Evolutionary conservation across 2,329 filamentous ascomycete genomes (phyloP), one percentile per base, ranked within the genome.

Genomic region (Fonsecaea nubica): DNA sequence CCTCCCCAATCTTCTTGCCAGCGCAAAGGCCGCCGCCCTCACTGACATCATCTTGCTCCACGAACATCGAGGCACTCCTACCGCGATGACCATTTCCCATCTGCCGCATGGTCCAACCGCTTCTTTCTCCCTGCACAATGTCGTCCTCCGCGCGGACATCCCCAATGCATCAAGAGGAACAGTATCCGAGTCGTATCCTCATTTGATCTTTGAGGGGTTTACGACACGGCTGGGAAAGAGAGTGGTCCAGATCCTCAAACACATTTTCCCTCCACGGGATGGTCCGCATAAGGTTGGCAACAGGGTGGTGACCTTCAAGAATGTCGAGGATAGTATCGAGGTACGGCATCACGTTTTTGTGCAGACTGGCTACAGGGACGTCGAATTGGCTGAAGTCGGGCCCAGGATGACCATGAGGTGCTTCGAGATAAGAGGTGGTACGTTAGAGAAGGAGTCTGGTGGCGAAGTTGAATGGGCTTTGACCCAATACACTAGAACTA

Each of bases 381-480:
- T 98, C 2, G 93, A 96, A 78, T 80, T 97, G 73, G 90, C 91
- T 13, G 93, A 97, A 77, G 92, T 96, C 58, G 93, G 94, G 0
- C 95, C 95, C 1, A 86, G 95, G 64, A 97, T 98, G 92, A 97
- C 93, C n/a, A 95, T 98, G 92, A 86, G 92, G 72, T 83, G 93
- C 61, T 99, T 98, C 76, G 92, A 98, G 81, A 97, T 99, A 68
- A 86, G 93, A 55, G 90, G 90, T 61, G 94, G 95, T 15, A 96
- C 94, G 3, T 82, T 97, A 67, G 95, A 98, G 76, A 96, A 82
- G 69, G 78, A 93, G 75, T 96, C 96, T 78, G 92, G 71, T 3
- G 94, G 94, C 3, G 95, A 99, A 79, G 89, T 96, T 4, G 95
- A 99, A 80, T 99, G 95, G 95, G 91, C 95, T 70, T 84, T 99